phyloP scores from a whole-genome alignment of 257 asterid species.

The Leptodermis oblonga region DNA sequence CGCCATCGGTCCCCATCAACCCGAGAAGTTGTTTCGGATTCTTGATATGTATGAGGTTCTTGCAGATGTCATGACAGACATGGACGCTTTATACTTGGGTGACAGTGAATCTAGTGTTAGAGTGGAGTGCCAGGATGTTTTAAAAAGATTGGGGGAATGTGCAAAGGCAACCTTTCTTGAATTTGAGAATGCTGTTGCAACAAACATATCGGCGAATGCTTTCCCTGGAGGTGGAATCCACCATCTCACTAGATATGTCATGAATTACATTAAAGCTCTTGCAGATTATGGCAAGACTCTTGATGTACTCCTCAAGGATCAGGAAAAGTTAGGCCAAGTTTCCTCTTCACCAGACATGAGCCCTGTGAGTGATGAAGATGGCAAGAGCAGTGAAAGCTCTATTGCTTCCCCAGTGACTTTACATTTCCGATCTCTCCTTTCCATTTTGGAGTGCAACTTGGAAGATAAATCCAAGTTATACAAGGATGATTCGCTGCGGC shows the following conservation, averaged over 20 bases:
- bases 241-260: slow-evolving; percentile 71
- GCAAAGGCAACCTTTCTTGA: slow-evolving; percentile 75
- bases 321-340: slow-evolving; percentile 25
- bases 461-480: slow-evolving; percentile 67
- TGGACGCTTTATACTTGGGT: slow-evolving; percentile 41
- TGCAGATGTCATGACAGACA: slow-evolving; percentile 59
- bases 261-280: slow-evolving; percentile 73
- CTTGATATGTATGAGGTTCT: slow-evolving; percentile 90
- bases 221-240: slow-evolving; percentile 84
- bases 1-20: slow-evolving; percentile 76
- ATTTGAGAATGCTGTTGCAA: slow-evolving; percentile 65
- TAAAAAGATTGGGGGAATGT: slow-evolving; percentile 62
- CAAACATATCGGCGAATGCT: slow-evolving; percentile 50
- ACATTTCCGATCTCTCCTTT: slow-evolving; percentile 57
- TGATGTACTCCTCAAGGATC: slow-evolving; percentile 58
- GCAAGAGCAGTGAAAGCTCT: slow-evolving; percentile 11
- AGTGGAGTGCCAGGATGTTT: slow-evolving; percentile 54
- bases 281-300: slow-evolving; percentile 62
- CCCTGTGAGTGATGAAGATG: slow-evolving; percentile 50
- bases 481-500: slow-evolving; percentile 69
- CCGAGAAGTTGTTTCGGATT: slow-evolving; percentile 75
- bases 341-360: slow-evolving; percentile 44
- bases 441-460: slow-evolving; percentile 57
- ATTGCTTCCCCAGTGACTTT: slow-evolving; percentile 40
- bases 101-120: slow-evolving; percentile 47